These are phyloP conservation scores for Cetradonia linearis DNA, from an alignment of 495 filamentous ascomycete genomes.

Conservation along the genomic window DNA sequence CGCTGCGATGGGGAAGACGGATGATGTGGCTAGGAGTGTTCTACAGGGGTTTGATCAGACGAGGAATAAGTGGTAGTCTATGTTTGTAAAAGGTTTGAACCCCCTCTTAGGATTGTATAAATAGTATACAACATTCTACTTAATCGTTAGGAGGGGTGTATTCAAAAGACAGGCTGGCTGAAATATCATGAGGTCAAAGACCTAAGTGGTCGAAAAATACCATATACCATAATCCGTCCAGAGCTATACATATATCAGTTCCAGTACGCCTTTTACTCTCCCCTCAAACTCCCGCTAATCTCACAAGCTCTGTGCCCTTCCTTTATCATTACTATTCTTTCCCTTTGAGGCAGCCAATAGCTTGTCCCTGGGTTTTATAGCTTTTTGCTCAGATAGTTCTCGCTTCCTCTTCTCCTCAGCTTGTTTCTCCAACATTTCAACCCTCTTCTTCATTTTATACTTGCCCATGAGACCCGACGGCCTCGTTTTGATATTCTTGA, in stretches of 20 bases:
- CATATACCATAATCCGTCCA: background rate
- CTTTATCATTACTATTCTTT: background rate
- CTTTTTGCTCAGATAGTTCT: background rate
- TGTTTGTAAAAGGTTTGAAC: background rate
- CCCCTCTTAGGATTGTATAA: conserved; percentile 1
- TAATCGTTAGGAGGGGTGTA: background rate
- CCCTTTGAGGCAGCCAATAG: background rate
- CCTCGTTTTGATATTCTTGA: background rate
- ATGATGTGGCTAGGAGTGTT: conserved; percentile 41
- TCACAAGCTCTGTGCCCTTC: background rate
- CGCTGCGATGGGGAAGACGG: conserved; percentile 20
- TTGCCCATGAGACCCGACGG: conserved; percentile 1
- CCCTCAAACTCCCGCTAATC: background rate
- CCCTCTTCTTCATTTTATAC: background rate
- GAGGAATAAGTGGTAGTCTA: conserved; percentile 33
- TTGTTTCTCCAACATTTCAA: background rate
- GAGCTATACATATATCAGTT: background rate
- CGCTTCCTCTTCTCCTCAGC: conserved; percentile 1
- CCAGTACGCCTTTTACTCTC: background rate
- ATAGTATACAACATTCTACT: conserved; percentile 10
- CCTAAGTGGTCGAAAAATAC: background rate
- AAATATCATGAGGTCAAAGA: background rate
- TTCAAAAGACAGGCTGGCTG: background rate
- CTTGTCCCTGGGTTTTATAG: background rate
- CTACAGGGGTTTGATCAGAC: conserved; percentile 45